Evolutionary conservation across 805 yeast species (phyloP).

Genomic region (Pichia heedii): DNA sequence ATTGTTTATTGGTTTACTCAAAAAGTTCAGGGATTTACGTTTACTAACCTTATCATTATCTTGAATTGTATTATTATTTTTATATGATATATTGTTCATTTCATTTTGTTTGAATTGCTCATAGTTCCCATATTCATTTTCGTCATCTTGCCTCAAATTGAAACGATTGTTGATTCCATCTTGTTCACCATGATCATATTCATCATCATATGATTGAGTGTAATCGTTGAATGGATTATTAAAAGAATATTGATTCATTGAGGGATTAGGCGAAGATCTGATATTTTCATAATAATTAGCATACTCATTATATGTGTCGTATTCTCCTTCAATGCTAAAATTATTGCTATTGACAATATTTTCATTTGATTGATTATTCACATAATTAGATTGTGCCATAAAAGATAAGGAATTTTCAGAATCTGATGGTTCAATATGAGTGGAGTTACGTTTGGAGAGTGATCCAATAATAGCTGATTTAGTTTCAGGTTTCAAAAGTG

Average conservation of each 20-base stretch:
- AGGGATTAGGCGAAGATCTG: background rate
- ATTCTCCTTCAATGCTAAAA: background rate
- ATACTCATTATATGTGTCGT: background rate
- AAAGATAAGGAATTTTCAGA: slow-evolving; percentile 12
- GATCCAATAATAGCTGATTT: slow-evolving; percentile 24
- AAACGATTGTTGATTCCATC: too few species aligned
- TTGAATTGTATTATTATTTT: background rate
- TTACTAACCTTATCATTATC: background rate
- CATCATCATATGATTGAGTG: slow-evolving; percentile 8
- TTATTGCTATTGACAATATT: background rate
- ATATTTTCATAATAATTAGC: background rate
- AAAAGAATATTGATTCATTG: background rate
- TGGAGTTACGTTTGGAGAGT: slow-evolving; percentile 7
- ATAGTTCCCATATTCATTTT: background rate
- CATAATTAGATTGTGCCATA: slow-evolving; percentile 1
- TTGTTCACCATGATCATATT: background rate
- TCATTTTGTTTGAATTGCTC: background rate
- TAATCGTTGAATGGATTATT: slow-evolving; percentile 11
- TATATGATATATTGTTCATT: background rate
- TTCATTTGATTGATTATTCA: background rate
- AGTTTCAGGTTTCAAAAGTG: slow-evolving; percentile 20
- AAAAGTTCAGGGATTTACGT: slow-evolving; percentile 8
- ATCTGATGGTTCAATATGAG: slow-evolving; percentile 12
- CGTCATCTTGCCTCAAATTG: too few species aligned
- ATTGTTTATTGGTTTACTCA: slow-evolving; percentile 1